Conservation (phyloP, 2,329 filamentous ascomycete species). For the Emmonsia crescens region DNA sequence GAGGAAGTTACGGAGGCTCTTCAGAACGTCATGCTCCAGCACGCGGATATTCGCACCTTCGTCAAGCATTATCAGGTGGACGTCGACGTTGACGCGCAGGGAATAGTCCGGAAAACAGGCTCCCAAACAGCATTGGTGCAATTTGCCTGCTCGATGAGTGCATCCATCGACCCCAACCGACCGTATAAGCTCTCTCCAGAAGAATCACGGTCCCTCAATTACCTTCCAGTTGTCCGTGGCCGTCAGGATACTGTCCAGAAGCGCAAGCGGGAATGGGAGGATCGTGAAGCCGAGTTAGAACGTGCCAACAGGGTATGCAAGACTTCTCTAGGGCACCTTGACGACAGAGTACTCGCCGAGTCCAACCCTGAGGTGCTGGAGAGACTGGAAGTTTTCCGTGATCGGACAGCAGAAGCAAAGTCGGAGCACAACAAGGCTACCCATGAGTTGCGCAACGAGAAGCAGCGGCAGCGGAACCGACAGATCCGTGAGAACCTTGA, state of each 20-base stretch:
- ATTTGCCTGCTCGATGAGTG: conserved; percentile 20
- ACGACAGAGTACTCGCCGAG: not conserved
- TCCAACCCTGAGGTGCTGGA: conserved; percentile 8
- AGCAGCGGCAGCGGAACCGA: conserved; percentile 14
- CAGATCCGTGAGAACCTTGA: conserved; percentile 13
- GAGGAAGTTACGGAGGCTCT: conserved; percentile 16
- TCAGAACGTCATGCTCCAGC: conserved; percentile 19
- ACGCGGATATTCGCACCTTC: conserved; percentile 20
- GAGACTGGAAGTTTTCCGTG: conserved; percentile 10
- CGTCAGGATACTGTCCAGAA: conserved; percentile 14
- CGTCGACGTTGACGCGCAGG: conserved; percentile 19
- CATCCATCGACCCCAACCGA: conserved; percentile 17
- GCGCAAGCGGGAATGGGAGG: conserved; percentile 13
- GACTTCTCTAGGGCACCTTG: conserved; percentile 7
- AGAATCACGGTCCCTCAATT: conserved; percentile 18
- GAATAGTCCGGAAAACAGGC: conserved; percentile 16
- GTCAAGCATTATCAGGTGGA: conserved; percentile 19
- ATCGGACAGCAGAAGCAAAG: conserved; percentile 11
- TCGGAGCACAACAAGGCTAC: conserved; percentile 10
- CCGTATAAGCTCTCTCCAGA: conserved; percentile 17
- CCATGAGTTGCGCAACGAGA: conserved; percentile 14
- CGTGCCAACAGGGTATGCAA: conserved; percentile 10
- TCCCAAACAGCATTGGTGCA: conserved; percentile 17
- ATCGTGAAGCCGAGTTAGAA: conserved; percentile 12
- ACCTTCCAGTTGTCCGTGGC: conserved; percentile 11